Conservation (phyloP, 441 rosid genomes). For the Erysimum cheiri region DNA sequence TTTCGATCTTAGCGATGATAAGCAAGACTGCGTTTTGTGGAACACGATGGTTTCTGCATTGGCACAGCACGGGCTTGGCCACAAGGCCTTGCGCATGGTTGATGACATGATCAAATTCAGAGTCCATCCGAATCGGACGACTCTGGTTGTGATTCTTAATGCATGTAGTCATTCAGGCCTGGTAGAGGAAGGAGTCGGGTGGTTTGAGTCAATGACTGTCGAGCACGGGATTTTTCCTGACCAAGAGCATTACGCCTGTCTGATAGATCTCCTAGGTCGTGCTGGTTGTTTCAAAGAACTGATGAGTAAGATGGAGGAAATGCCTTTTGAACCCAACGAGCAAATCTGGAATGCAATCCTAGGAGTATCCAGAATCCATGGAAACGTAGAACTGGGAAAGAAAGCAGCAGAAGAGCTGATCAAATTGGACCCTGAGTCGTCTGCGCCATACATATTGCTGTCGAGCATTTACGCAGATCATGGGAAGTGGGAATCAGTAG, state of each 20-base stretch:
- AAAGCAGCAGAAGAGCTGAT: constrained; percentile 58
- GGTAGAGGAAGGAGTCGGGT: constrained; percentile 56
- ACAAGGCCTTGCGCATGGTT: constrained; percentile 50
- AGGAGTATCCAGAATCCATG: constrained; percentile 54
- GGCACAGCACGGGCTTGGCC: constrained; percentile 64
- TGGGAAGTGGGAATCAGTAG: constrained; percentile 57
- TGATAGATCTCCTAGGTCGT: constrained; percentile 65
- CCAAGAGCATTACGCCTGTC: constrained; percentile 65
- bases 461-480: constrained; percentile 55
- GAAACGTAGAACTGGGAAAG: constrained; percentile 53
- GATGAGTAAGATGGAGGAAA: constrained; percentile 47
- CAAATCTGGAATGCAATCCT: constrained; percentile 54
- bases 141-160: constrained; percentile 56
- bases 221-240: constrained; percentile 54
- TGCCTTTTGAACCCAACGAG: constrained; percentile 52
- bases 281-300: constrained; percentile 55
- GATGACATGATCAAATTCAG: constrained; percentile 54
- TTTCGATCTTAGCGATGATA: constrained; percentile 47
- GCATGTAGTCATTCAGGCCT: constrained; percentile 70
- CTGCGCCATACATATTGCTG: constrained; percentile 57
- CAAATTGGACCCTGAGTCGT: constrained; percentile 50
- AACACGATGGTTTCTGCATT: constrained; percentile 73
- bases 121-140: constrained; percentile 55
- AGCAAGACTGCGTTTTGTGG: constrained; percentile 59
- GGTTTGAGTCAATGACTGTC: constrained; percentile 53